A percentile compares a stretch with the other conserved stretches of the same genome.
phyloP scores from a whole-genome alignment of 2,329 filamentous ascomycete genomes.

The Aureobasidium melanogenum region DNA sequence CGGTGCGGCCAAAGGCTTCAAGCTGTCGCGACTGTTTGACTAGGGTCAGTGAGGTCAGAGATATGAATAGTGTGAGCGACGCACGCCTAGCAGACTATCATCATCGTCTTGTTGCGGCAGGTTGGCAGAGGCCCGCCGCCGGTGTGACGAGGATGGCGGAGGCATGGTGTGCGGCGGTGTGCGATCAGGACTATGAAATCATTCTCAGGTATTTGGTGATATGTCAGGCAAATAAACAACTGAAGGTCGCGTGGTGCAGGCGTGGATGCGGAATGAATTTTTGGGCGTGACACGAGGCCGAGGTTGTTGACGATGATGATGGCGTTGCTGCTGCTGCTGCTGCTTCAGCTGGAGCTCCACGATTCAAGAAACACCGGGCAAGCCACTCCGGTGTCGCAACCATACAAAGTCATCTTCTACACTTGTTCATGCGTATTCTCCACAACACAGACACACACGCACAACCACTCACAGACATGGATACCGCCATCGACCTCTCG shows the following conservation, averaged over 20 bases:
- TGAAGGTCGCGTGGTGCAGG: not conserved
- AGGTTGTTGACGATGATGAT: slow-evolving; percentile 5
- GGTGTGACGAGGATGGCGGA: slow-evolving; percentile 4
- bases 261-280: not conserved
- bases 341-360: not conserved
- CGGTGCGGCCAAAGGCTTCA: slow-evolving; percentile 88
- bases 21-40: slow-evolving; percentile 64
- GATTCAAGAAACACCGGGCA: not conserved
- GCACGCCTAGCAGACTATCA: slow-evolving; percentile 11
- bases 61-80: not conserved
- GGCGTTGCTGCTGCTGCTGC: not conserved
- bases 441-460: not conserved
- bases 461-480: slow-evolving; percentile 52
- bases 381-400: not conserved
- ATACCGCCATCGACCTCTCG: slow-evolving; percentile 64
- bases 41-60: not conserved
- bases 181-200: not conserved
- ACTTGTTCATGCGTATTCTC: not conserved
- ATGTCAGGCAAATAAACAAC: not conserved
- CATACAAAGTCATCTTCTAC: not conserved
- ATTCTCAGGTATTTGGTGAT: not conserved
- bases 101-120: slow-evolving; percentile 11
- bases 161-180: slow-evolving; percentile 4
- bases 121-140: not conserved
- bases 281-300: not conserved